Percentiles rank a stretch among this genome's conserved stretches.
Conservation (phyloP, 2,329 filamentous ascomycete species). For the Aspergillus jensenii region DNA sequence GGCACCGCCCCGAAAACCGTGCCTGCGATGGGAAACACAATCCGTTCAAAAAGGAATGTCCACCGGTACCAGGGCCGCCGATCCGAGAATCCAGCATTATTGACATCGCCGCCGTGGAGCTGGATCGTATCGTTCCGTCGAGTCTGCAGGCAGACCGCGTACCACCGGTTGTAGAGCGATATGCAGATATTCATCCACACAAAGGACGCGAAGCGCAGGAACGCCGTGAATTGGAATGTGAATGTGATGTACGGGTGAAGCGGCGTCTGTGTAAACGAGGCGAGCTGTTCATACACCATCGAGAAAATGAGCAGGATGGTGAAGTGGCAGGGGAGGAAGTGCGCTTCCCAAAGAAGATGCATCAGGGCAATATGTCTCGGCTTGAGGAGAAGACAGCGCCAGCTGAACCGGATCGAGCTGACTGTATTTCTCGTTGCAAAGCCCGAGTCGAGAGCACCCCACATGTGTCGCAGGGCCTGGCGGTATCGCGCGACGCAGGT, state of each 20-base stretch:
- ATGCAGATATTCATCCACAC: slow-evolving; percentile 64
- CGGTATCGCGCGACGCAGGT: slow-evolving; percentile 68
- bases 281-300: slow-evolving; percentile 58
- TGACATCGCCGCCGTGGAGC: slow-evolving; percentile 55
- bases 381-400: not conserved
- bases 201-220: slow-evolving; percentile 62
- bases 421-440: slow-evolving; percentile 60
- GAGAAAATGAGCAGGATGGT: slow-evolving; percentile 64
- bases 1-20: slow-evolving; percentile 68
- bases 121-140: slow-evolving; percentile 61
- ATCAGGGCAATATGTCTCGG: slow-evolving; percentile 57
- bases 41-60: slow-evolving; percentile 62
- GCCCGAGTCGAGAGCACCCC: slow-evolving; percentile 69
- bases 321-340: slow-evolving; percentile 69
- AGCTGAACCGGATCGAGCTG: slow-evolving; percentile 17
- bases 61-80: slow-evolving; percentile 57
- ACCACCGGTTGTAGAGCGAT: slow-evolving; percentile 67
- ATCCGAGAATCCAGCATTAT: slow-evolving; percentile 62
- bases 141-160: slow-evolving; percentile 59
- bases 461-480: slow-evolving; percentile 74
- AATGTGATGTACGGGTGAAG: slow-evolving; percentile 56
- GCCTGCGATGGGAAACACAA: slow-evolving; percentile 66
- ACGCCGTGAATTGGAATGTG: slow-evolving; percentile 61
- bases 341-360: slow-evolving; percentile 71
- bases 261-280: slow-evolving; percentile 43